Conservation (phyloP, 1,284 basidiomycete genomes). For the Schizopora paradoxa region DNA sequence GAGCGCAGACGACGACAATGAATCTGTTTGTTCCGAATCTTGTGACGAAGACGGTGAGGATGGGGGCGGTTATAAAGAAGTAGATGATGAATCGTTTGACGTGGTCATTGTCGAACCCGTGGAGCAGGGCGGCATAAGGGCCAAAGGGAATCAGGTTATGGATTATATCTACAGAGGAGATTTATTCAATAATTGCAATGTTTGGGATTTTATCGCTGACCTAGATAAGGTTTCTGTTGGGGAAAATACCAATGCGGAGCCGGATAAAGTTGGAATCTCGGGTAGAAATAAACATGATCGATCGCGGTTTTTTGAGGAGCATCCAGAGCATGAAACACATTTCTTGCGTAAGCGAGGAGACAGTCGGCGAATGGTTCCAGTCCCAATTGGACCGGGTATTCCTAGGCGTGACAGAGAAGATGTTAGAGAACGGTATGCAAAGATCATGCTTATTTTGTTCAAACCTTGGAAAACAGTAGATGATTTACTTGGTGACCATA, state of each 20-base stretch:
- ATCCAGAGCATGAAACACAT: constrained; percentile 21
- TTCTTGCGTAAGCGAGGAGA: constrained; percentile 2
- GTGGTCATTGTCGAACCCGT: constrained; percentile 14
- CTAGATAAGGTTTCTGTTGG: constrained; percentile 21
- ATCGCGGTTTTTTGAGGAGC: constrained; percentile 2
- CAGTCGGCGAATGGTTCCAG: constrained; percentile 19
- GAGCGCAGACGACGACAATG: background rate
- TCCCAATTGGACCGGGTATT: constrained; percentile 27
- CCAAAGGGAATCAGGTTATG: constrained; percentile 10
- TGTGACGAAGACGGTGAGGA: background rate
- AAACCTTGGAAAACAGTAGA: constrained; percentile 23
- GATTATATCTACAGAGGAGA: constrained; percentile 16
- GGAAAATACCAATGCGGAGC: background rate
- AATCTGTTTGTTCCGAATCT: background rate
- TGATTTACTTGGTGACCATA: constrained; percentile 20
- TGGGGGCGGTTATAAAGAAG: constrained; percentile 12
- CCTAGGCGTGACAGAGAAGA: constrained; percentile 23
- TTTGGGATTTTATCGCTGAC: constrained; percentile 30
- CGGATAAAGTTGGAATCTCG: background rate
- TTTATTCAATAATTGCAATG: constrained; percentile 17
- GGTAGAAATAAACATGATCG: constrained; percentile 4
- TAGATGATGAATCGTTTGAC: constrained; percentile 10
- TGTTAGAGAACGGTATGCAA: background rate
- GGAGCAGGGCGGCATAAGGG: background rate
- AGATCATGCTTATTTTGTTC: constrained; percentile 18